A percentile compares a stretch with the other conserved stretches of the same genome.
phyloP scores from a whole-genome alignment of 169 alveolate genomes.

The Plasmodium inui region DNA sequence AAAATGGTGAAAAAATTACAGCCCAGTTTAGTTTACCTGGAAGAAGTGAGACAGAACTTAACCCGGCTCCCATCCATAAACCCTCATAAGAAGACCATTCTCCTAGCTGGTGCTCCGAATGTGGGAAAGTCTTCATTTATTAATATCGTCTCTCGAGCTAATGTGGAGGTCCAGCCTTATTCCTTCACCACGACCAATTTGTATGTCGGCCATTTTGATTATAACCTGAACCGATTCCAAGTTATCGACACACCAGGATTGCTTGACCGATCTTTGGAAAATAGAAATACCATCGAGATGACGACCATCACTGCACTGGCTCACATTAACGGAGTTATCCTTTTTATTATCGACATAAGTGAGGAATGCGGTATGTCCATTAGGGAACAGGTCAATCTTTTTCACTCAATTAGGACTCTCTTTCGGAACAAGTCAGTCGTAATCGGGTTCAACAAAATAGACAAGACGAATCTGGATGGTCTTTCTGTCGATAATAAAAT shows the following conservation, averaged over 20 bases:
- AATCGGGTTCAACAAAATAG: constrained; percentile 96
- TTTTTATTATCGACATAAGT: constrained; percentile 95
- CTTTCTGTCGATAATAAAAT: constrained; percentile 87
- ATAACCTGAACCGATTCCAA: constrained; percentile 97
- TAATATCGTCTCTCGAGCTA: constrained; percentile 97
- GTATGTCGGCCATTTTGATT: constrained; percentile 99
- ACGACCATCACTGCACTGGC: constrained; percentile 99
- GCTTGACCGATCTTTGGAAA: constrained; percentile 97
- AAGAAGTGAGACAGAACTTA: constrained; percentile 98
- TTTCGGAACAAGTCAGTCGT: constrained; percentile 96
- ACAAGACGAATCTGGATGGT: constrained; percentile 89
- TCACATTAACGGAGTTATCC: constrained; percentile 92
- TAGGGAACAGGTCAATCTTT: constrained; percentile 93
- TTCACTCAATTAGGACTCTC: constrained; percentile 94
- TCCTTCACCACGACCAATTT: constrained; percentile 99
- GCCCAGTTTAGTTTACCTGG: constrained; percentile 95
- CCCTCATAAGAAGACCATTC: constrained; percentile 94
- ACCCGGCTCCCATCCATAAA: constrained; percentile 96
- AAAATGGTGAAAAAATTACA: constrained; percentile 95
- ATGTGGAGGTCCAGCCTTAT: constrained; percentile 98
- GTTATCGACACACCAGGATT: constrained; percentile 99
- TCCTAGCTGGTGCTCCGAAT: constrained; percentile 98
- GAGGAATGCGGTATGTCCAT: constrained; percentile 98
- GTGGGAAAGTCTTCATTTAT: constrained; percentile 99
- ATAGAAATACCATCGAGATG: constrained; percentile 99